Evolutionary conservation across 805 yeast species (phyloP).

Genomic region (Candida argentea): DNA sequence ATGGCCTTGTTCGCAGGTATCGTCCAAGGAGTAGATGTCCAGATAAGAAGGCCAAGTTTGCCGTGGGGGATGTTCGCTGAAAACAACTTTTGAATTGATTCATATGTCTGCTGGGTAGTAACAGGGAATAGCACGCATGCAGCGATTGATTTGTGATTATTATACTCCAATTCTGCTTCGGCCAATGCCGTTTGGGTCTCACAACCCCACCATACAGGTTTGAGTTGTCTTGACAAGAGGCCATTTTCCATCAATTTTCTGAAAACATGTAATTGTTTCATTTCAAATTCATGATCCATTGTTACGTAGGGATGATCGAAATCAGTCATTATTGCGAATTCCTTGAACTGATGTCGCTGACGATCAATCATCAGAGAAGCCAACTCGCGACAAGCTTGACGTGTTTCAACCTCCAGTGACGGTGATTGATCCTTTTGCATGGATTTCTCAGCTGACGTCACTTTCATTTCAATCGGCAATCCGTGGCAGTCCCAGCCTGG

Average conservation of each 20-base stretch:
- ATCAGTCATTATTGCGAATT: constrained; percentile 76
- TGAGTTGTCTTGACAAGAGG: constrained; percentile 70
- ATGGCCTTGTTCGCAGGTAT: constrained; percentile 80
- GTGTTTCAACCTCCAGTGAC: constrained; percentile 36
- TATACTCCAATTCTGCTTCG: constrained; percentile 91
- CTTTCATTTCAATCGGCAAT: constrained; percentile 87
- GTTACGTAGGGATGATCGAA: constrained; percentile 70
- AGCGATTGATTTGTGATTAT: constrained; percentile 59
- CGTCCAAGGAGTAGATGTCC: constrained; percentile 99
- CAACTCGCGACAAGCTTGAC: constrained; percentile 56
- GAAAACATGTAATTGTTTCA: constrained; percentile 65
- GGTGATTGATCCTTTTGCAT: constrained; percentile 15
- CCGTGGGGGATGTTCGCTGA: constrained; percentile 1
- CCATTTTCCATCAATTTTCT: constrained; percentile 52
- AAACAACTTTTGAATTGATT: constrained; percentile 5
- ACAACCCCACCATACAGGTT: constrained; percentile 97
- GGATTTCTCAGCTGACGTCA: constrained; percentile 24
- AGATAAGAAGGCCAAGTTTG: constrained; percentile 40
- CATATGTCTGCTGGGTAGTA: constrained; percentile 10
- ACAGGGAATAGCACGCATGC: constrained; percentile 59
- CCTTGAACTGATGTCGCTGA: constrained; percentile 56
- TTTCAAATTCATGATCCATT: constrained; percentile 58
- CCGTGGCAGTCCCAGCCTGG: constrained; percentile 99
- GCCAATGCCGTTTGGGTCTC: constrained; percentile 92
- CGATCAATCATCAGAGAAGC: constrained; percentile 57